phyloP scores from a whole-genome alignment of 73 alveolate species.

The Paramecium tetraurelia region DNA sequence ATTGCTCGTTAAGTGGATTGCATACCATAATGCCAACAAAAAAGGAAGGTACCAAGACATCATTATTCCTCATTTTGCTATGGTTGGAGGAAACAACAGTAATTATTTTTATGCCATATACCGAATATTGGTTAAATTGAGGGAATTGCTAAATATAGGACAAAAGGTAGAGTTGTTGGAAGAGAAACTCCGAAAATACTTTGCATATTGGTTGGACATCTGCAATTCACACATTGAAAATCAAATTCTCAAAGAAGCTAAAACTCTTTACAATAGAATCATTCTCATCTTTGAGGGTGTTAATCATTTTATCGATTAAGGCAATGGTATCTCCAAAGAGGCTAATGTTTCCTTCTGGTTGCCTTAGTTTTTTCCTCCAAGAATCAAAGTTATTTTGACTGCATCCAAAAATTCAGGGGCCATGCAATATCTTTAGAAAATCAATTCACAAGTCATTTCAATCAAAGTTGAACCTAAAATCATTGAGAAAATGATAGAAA shows the following conservation, averaged over 20 bases:
- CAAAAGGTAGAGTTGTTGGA: constrained; percentile 74
- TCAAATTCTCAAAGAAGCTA: constrained; percentile 56
- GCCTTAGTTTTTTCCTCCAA: constrained; percentile 74
- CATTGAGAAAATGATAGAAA: constrained; percentile 51
- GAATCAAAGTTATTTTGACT: constrained; percentile 68
- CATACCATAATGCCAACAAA: constrained; percentile 60
- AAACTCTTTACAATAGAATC: constrained; percentile 49
- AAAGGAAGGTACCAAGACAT: constrained; percentile 61
- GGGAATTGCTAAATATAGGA: constrained; percentile 68
- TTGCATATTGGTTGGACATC: constrained; percentile 75
- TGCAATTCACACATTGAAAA: constrained; percentile 66
- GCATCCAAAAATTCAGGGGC: constrained; percentile 68
- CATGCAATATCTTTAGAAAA: constrained; percentile 64
- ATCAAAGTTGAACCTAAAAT: constrained; percentile 18
- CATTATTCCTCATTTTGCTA: constrained; percentile 59
- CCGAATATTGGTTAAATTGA: constrained; percentile 65
- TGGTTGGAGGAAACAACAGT: constrained; percentile 67
- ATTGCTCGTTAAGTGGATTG: constrained; percentile 69
- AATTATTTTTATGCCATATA: constrained; percentile 66
- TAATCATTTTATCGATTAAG: constrained; percentile 67
- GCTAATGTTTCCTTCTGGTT: constrained; percentile 76
- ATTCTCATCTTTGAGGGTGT: constrained; percentile 73
- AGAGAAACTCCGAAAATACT: constrained; percentile 73
- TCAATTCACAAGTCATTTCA: constrained; percentile 23
- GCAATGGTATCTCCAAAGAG: constrained; percentile 51